Conservation (phyloP, 1,139 yeast species). For the Lodderomyces beijingensis region DNA sequence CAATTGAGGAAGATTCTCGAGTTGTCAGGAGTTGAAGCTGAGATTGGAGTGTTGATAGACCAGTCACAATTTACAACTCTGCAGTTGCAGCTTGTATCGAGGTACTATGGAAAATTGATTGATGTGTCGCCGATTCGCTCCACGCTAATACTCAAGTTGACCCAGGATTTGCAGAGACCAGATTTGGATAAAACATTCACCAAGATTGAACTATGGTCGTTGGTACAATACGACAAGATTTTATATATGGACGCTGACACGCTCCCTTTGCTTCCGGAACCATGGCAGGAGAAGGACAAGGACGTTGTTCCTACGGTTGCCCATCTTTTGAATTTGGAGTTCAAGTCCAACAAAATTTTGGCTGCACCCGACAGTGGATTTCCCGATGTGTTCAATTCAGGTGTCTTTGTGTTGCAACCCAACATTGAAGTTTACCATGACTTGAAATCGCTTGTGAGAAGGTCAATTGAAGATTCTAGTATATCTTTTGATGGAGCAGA, state of each 20-base stretch:
- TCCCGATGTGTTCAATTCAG: constrained; percentile 94
- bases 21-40: constrained; percentile 9
- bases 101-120: constrained; percentile 28
- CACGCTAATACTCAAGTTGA: constrained; percentile 23
- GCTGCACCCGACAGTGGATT: constrained; percentile 96
- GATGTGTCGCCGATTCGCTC: constrained; percentile 28
- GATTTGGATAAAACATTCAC: constrained; percentile 71
- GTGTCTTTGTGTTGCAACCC: constrained; percentile 71
- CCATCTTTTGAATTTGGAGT: constrained; percentile 28
- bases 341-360: constrained; percentile 38
- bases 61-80: constrained; percentile 20
- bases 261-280: constrained; percentile 47
- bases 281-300: constrained; percentile 15
- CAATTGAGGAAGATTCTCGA: constrained; percentile 15
- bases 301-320: constrained; percentile 32
- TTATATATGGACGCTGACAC: constrained; percentile 84
- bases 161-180: constrained; percentile 54
- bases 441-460: constrained; percentile 34
- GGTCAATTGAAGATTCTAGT: constrained; percentile 21
- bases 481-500: constrained; percentile 89
- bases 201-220: constrained; percentile 70
- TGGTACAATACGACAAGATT: constrained; percentile 49
- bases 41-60: constrained; percentile 33
- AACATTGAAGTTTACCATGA: constrained; percentile 39
- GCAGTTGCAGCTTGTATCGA: constrained; percentile 26